phyloP scores from a whole-genome alignment of 2,329 filamentous ascomycete genomes.

The Aspergillus versicolor region DNA sequence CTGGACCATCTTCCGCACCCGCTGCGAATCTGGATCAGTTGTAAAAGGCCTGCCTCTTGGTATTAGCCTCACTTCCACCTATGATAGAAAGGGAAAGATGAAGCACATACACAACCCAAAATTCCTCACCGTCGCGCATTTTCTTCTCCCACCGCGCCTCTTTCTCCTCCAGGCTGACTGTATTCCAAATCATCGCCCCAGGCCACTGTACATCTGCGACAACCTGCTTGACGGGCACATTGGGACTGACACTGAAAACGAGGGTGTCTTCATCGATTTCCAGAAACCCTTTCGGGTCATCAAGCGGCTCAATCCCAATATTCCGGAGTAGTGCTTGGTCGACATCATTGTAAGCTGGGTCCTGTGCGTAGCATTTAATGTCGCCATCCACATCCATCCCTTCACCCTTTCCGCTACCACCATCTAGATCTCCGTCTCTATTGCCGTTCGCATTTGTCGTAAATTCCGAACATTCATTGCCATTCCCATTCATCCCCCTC shows the following conservation, averaged over 20 bases:
- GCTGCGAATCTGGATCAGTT: conserved; percentile 22
- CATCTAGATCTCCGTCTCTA: neutral
- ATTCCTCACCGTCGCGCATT: conserved; percentile 14
- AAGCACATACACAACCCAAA: conserved; percentile 18
- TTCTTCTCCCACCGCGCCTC: conserved; percentile 16
- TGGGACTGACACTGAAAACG: conserved; percentile 36
- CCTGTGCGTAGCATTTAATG: conserved; percentile 27
- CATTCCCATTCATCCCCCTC: neutral
- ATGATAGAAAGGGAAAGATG: neutral
- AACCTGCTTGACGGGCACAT: conserved; percentile 39
- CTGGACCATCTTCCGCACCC: conserved; percentile 22
- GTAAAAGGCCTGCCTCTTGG: conserved; percentile 14
- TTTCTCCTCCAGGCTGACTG: conserved; percentile 8
- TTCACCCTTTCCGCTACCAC: neutral
- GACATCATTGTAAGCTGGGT: conserved; percentile 25
- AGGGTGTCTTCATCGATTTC: conserved; percentile 38
- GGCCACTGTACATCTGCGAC: conserved; percentile 41
- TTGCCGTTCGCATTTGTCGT: neutral
- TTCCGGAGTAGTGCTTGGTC: conserved; percentile 19
- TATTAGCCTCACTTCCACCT: neutral
- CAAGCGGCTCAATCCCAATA: conserved; percentile 22
- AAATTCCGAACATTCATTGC: neutral
- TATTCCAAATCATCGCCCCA: conserved; percentile 30
- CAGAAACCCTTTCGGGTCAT: conserved; percentile 36
- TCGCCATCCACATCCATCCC: neutral